A percentile compares a stretch with the other conserved stretches of the same genome.
Conservation (phyloP, 2,329 filamentous ascomycete species). For the Pestalotiopsis sp. region DNA sequence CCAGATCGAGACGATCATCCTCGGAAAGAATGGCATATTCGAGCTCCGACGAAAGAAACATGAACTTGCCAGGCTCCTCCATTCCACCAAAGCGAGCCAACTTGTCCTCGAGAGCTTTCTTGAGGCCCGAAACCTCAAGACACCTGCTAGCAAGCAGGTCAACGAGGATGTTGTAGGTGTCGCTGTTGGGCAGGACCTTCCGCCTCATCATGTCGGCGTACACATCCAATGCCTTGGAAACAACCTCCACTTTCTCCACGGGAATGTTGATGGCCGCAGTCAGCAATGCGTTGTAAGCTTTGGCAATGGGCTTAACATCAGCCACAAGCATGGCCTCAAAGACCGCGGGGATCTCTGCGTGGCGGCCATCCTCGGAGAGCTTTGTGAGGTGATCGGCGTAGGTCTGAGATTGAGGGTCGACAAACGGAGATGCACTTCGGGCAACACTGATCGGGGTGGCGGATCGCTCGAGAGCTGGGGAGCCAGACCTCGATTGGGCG, state of each 20-base stretch:
- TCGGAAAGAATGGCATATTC: slow-evolving; percentile 85
- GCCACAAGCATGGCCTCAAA: slow-evolving; percentile 90
- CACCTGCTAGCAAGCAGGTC: slow-evolving; percentile 80
- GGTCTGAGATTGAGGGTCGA: slow-evolving; percentile 65
- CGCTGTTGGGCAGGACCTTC: slow-evolving; percentile 77
- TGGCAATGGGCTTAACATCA: slow-evolving; percentile 77
- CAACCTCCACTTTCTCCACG: slow-evolving; percentile 76
- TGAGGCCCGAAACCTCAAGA: slow-evolving; percentile 75
- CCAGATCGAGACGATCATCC: slow-evolving; percentile 84
- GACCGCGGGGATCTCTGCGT: slow-evolving; percentile 84
- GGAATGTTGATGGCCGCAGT: slow-evolving; percentile 84
- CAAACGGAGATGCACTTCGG: slow-evolving; percentile 63
- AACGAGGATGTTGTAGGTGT: slow-evolving; percentile 88
- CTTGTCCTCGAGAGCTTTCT: slow-evolving; percentile 77
- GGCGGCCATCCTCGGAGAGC: slow-evolving; percentile 72
- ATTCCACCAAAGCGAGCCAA: slow-evolving; percentile 75
- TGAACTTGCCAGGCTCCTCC: slow-evolving; percentile 70
- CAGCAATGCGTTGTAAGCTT: slow-evolving; percentile 91
- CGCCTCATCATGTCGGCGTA: slow-evolving; percentile 96
- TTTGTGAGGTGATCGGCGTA: slow-evolving; percentile 81
- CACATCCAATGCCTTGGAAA: slow-evolving; percentile 89
- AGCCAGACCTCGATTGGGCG: slow-evolving; percentile 41
- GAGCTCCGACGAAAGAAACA: slow-evolving; percentile 82
- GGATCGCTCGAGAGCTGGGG: slow-evolving; percentile 42
- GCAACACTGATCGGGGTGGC: slow-evolving; percentile 49